A percentile compares a stretch with the other conserved stretches of the same genome.
Conservation (phyloP, 75 land plant genomes). For the Chamaecyparis obtusa region DNA sequence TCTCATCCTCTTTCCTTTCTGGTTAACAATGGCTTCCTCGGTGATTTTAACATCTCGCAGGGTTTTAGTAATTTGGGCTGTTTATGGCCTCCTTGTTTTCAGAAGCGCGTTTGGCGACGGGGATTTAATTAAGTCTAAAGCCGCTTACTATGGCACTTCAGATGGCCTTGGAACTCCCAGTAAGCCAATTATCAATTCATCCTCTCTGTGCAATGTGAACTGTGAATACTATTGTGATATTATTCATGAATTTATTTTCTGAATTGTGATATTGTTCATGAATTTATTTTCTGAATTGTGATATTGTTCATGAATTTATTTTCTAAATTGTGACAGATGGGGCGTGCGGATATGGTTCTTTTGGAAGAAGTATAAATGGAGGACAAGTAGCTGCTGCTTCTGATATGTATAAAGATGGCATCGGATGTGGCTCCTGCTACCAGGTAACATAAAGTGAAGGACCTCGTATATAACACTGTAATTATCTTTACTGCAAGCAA, state of each 20-base stretch:
- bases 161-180: constrained; percentile 4
- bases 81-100: too few relatives aligned
- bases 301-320: neutral
- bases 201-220: neutral
- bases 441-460: neutral
- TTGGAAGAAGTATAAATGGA: constrained; percentile 31
- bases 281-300: neutral
- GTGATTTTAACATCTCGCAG: too few relatives aligned
- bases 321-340: constrained; percentile 21
- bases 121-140: neutral
- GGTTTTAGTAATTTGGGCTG: too few relatives aligned
- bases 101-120: too few relatives aligned
- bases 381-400: constrained; percentile 34
- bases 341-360: constrained; percentile 52
- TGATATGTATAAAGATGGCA: constrained; percentile 33
- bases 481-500: neutral
- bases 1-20: too few relatives aligned
- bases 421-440: constrained; percentile 60
- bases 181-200: neutral
- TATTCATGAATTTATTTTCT: neutral
- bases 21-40: too few relatives aligned
- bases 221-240: neutral
- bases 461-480: too few relatives aligned
- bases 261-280: neutral
- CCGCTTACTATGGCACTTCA: constrained; percentile 16